phyloP scores from a whole-genome alignment of 1,139 yeast species.

The Yamadazyma oceani region DNA sequence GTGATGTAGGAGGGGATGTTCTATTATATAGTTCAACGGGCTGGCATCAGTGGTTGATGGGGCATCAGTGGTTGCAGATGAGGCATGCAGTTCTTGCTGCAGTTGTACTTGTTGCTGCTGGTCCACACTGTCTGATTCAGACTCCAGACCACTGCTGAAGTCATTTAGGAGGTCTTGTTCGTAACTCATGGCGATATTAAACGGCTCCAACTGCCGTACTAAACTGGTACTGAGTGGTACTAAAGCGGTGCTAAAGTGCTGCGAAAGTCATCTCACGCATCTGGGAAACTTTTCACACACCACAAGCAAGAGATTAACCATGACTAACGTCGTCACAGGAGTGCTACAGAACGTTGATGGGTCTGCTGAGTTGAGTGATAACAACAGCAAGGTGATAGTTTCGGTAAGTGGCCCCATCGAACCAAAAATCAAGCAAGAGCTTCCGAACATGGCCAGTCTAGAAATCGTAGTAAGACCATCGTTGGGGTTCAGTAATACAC shows the following conservation, averaged over 20 bases:
- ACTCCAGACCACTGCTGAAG: constrained; percentile 27
- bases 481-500: constrained; percentile 69
- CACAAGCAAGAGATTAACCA: too few relatives aligned
- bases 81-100: constrained; percentile 5
- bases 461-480: constrained; percentile 84
- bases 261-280: not conserved
- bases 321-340: constrained; percentile 23
- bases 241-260: not conserved
- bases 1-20: constrained; percentile 1
- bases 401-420: constrained; percentile 93
- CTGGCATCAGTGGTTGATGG: too few relatives aligned
- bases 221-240: constrained; percentile 4
- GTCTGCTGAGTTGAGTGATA: constrained; percentile 59
- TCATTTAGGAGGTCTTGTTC: constrained; percentile 38
- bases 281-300: not conserved
- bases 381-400: constrained; percentile 59
- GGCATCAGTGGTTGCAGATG: too few relatives aligned
- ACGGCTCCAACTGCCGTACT: not conserved
- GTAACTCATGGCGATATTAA: constrained; percentile 30
- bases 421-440: constrained; percentile 78
- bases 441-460: constrained; percentile 74
- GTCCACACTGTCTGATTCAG: constrained; percentile 7
- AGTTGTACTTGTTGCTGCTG: constrained; percentile 1
- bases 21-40: too few relatives aligned
- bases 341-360: constrained; percentile 71